Percentiles rank a stretch among this genome's conserved stretches.
Evolutionary conservation across 192 early-diverging fungal species (phyloP).

Genomic region (Geranomyces michiganensis): DNA sequence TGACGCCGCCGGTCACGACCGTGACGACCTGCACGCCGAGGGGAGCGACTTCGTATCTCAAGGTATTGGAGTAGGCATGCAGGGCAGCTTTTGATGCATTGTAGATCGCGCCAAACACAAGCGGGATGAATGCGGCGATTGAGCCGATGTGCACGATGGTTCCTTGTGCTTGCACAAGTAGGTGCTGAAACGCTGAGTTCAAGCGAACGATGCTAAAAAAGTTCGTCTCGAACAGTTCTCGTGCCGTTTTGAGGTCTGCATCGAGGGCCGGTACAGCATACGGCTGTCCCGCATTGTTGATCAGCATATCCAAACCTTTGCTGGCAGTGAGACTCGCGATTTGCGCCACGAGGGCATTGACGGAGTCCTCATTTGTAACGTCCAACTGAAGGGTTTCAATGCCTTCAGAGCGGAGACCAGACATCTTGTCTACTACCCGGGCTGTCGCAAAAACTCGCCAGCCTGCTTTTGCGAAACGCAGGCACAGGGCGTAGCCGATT

Average conservation of each 20-base stretch:
- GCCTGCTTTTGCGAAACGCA: slow-evolving; percentile 3
- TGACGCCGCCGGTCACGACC: slow-evolving; percentile 12
- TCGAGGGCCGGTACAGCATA: slow-evolving; percentile 9
- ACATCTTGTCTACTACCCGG: neutral
- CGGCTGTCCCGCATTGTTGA: slow-evolving; percentile 21
- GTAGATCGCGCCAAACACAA: slow-evolving; percentile 10
- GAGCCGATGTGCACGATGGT: slow-evolving; percentile 17
- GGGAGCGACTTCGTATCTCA: slow-evolving; percentile 9
- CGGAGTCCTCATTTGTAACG: slow-evolving; percentile 1
- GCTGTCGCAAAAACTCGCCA: slow-evolving; percentile 18
- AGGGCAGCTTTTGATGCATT: slow-evolving; percentile 15
- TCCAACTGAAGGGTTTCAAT: slow-evolving; percentile 13
- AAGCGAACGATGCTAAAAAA: neutral
- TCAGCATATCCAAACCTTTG: neutral
- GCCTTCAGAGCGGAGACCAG: neutral
- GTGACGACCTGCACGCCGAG: slow-evolving; percentile 15
- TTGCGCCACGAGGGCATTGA: neutral
- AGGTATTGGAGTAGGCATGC: slow-evolving; percentile 19
- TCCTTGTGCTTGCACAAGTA: neutral
- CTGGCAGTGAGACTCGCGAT: neutral
- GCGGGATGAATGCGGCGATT: slow-evolving; percentile 14
- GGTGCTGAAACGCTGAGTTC: slow-evolving; percentile 18
- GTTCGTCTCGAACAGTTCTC: slow-evolving; percentile 8
- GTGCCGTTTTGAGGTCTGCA: neutral
- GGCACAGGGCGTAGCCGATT: slow-evolving; percentile 12